Evolutionary conservation across 1,284 basidiomycete genomes (phyloP), one percentile per base, ranked within the genome.

Genomic region (Ustilago curta): DNA sequence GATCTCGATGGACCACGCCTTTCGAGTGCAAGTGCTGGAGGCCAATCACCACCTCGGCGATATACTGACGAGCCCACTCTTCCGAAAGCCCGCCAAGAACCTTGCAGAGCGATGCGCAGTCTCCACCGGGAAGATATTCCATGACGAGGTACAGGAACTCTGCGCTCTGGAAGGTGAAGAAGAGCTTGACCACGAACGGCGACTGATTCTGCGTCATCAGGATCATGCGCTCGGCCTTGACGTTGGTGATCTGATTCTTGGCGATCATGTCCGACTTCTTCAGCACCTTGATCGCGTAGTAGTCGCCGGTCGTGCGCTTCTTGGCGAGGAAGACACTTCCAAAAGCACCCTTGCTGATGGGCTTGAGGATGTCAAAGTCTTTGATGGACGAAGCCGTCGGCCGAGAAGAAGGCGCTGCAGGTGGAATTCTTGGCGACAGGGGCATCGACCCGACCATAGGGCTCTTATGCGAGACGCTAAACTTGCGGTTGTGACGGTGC

Each of bases 181-280:
- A 87, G 50, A 87, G 85, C 76, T 87, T 87, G 74, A 87, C 86
- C 52, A 87, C 86, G 37, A 99, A 98, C n/a, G 97, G 95, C 12
- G 95, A 97, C 86, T 97, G 95, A 0, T 97, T 93, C 85, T 99
- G 96, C 84, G 95, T 96, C 97, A 99, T 99, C 76, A 99, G 89
- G 82, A 99, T 99, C 90, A 96, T 98, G 61, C 97, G 90, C 87
- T 99, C 97, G 3, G 97, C 97, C 87, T 98, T 99, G 85, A 99
- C 96, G 84, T 99, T 99, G 60, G 97, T 99, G 86, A 99, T 97
- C 86, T 99, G 97, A 87, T 99, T 99, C 89, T 99, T 99, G 50
- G 97, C 94, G 84, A 99, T 98, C 97, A 99, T 99, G 87, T 99
- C 97, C 29, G 95, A 94, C 88, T 99, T 99, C 87, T 97, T 98